Percentiles rank a stretch among this genome's conserved stretches.
Evolutionary conservation across 257 asterid species (phyloP).

Genomic region (Perilla frutescens): DNA sequence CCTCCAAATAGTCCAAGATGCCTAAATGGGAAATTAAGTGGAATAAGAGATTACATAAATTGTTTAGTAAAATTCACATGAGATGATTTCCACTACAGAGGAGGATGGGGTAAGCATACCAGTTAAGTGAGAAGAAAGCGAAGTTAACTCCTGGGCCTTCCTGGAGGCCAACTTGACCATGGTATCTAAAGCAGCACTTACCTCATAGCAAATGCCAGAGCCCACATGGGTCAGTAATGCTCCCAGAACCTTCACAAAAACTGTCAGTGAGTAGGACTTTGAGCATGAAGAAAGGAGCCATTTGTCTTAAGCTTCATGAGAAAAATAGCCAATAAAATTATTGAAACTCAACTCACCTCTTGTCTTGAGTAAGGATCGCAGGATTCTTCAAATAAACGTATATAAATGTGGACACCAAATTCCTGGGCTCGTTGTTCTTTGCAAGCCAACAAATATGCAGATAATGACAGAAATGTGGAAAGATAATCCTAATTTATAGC

Average conservation of each 20-base stretch:
- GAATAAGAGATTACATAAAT: constrained; percentile 24
- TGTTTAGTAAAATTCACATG: constrained; percentile 16
- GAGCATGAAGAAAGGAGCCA: constrained; percentile 34
- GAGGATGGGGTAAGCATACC: constrained; percentile 48
- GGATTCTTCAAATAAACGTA: constrained; percentile 67
- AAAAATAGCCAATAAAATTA: constrained; percentile 11
- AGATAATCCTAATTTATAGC: constrained; percentile 67
- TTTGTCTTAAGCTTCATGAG: constrained; percentile 20
- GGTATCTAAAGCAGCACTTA: constrained; percentile 74
- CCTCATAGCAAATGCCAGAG: constrained; percentile 77
- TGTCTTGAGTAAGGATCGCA: constrained; percentile 73
- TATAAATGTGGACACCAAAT: constrained; percentile 74
- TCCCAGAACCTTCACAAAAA: constrained; percentile 70
- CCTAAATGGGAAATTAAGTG: constrained; percentile 51
- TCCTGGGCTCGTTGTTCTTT: constrained; percentile 74
- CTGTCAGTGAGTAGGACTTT: constrained; percentile 33
- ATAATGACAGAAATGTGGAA: constrained; percentile 67
- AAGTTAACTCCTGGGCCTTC: constrained; percentile 71
- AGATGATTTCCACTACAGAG: constrained; percentile 13
- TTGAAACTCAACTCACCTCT: constrained; percentile 64
- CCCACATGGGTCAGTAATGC: constrained; percentile 85
- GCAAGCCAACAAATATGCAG: constrained; percentile 76
- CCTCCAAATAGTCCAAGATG: constrained; percentile 88
- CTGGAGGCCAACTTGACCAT: constrained; percentile 67
- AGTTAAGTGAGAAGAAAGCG: constrained; percentile 71